Conservation (phyloP, 441 rosid species). For the Gossypium schwendimanii region DNA sequence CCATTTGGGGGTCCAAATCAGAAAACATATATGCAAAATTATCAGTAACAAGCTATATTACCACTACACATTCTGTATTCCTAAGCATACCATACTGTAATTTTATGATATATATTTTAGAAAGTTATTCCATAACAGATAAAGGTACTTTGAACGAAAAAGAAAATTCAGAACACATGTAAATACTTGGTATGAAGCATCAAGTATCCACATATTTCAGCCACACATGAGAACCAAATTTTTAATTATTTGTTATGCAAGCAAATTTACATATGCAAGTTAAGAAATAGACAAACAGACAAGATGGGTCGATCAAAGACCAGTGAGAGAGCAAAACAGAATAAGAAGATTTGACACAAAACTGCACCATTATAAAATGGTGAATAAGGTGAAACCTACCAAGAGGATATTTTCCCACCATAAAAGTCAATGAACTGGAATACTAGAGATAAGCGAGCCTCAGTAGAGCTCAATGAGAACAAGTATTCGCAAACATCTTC, state of each 20-base stretch:
- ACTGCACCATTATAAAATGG: background rate
- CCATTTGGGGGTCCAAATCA: background rate
- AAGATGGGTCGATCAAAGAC: background rate
- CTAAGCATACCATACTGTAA: background rate
- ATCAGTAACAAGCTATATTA: background rate
- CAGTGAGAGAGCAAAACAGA: background rate
- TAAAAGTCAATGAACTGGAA: slow-evolving; percentile 77
- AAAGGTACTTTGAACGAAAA: background rate
- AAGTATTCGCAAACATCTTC: slow-evolving; percentile 77
- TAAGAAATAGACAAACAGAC: background rate
- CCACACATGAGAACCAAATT: background rate
- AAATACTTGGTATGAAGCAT: background rate
- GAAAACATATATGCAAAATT: background rate
- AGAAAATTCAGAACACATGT: background rate
- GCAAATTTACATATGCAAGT: background rate
- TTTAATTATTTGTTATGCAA: background rate
- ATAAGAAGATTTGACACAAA: slow-evolving; percentile 1
- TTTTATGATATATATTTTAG: background rate
- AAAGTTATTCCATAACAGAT: background rate
- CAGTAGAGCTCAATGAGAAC: slow-evolving; percentile 64
- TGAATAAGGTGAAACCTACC: slow-evolving; percentile 30
- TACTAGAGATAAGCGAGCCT: slow-evolving; percentile 65
- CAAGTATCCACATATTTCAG: background rate
- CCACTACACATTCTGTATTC: background rate
- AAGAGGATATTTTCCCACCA: slow-evolving; percentile 61